Evolutionary conservation across 1,284 basidiomycete genomes (phyloP), one percentile per base, ranked within the genome.

Genomic region (Microbotryum lychnidis-dioicae): DNA sequence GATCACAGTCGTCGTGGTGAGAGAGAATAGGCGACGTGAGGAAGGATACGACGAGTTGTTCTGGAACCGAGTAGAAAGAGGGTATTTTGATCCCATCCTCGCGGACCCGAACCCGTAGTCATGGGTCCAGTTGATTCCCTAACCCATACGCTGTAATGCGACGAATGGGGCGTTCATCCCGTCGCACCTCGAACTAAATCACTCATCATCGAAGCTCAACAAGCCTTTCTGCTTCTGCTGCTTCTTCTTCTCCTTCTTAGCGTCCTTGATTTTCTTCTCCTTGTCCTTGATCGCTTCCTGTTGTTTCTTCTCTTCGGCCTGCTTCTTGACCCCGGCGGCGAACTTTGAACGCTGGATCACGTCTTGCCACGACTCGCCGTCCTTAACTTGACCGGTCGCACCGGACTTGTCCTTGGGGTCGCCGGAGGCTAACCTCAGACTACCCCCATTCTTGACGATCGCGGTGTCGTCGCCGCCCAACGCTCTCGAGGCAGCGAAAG

Each of bases 391-490:
- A 16, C 45, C 42, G 6, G 48, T 52, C 0, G 18, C 33, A 10
- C 50, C 58, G 6, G 46, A 46, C 20, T 60, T 66, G 23, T 45
- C 44, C 21, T 25, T 52, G 4, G 50, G 42, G 20, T 51, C 20
- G 8, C 61, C 61, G 8, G 65, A 57, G 16, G 65, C 61, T 52
- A 66, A 64, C 9, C 56, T 49, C 21, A 66, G 60, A 0, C 59
- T 64, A 3, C 59, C 62, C 1, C 49, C 56, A 18, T 25, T 21
- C 29, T 60, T 63, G 6, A 23, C 16, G 3, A 50, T n/a, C 5
- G 48, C 8, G 2, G 52, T 12, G 37, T 42, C 37, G 37, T 42
- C 37, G 37, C 37, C 16, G 10, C 37, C 49, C 18, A 54, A 9
- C 0, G 50, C 59, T 47, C 56, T n/a, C 2, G 59, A 44, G 21